Conservation (phyloP, 768 basidiomycete genomes). For the Collybiopsis confluens region DNA sequence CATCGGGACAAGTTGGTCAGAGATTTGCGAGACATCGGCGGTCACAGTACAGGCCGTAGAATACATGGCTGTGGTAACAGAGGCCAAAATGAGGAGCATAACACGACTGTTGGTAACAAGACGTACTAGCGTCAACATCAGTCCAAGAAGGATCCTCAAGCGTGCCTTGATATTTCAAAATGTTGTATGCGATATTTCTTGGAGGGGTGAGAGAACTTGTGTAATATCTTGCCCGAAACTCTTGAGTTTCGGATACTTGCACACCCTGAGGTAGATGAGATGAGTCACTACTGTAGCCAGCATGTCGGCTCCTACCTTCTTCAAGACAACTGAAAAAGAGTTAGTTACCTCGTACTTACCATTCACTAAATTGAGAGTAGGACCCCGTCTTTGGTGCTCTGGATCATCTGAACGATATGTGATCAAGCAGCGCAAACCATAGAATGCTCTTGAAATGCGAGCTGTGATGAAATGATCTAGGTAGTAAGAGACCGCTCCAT, state of each 20-base stretch:
- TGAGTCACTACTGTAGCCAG: neutral
- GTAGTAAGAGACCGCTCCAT: conserved; percentile 35
- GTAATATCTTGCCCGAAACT: neutral
- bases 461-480: conserved; percentile 34
- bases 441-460: conserved; percentile 31
- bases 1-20: neutral
- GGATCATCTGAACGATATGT: conserved; percentile 20
- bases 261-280: neutral
- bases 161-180: neutral
- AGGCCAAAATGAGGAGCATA: too few relatives aligned
- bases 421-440: conserved; percentile 27
- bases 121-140: neutral
- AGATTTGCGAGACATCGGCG: conserved; percentile 20
- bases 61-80: conserved; percentile 17
- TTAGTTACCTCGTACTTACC: conserved; percentile 20
- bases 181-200: neutral
- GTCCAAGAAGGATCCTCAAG: neutral
- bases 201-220: neutral
- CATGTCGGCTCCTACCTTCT: conserved; percentile 16
- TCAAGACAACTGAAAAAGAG: conserved; percentile 24
- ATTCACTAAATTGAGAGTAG: conserved; percentile 19
- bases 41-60: conserved; percentile 18
- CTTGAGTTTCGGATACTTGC: neutral
- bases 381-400: conserved; percentile 29
- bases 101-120: too few relatives aligned